Conservation (phyloP, 2,329 filamentous ascomycete genomes). For the Rutstroemia sp. region DNA sequence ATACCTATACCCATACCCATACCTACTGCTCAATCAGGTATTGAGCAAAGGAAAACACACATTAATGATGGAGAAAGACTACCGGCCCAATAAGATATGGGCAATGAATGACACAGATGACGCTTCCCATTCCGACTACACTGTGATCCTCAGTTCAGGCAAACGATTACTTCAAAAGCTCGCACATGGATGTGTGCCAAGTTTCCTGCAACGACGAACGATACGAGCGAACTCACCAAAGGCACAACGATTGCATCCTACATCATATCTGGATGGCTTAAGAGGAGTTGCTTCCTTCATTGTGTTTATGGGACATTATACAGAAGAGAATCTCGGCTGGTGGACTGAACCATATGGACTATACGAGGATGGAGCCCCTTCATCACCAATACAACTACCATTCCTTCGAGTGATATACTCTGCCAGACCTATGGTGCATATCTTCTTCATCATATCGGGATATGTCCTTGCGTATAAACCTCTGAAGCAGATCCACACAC, state of each 20-base stretch:
- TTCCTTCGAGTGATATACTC: conserved; percentile 38
- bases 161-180: conserved; percentile 19
- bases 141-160: conserved; percentile 16
- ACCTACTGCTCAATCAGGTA: conserved; percentile 2
- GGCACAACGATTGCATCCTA: conserved; percentile 29
- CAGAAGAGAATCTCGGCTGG: conserved; percentile 35
- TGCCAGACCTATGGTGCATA: conserved; percentile 41
- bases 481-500: conserved; percentile 34
- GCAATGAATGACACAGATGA: conserved; percentile 4
- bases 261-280: conserved; percentile 40
- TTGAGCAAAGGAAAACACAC: neutral
- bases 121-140: conserved; percentile 13
- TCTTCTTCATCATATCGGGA: conserved; percentile 46
- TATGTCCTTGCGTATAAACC: conserved; percentile 41
- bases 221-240: conserved; percentile 21
- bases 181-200: conserved; percentile 27
- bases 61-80: conserved; percentile 2
- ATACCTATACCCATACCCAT: too few relatives aligned
- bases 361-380: conserved; percentile 28
- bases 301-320: conserved; percentile 42
- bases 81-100: neutral
- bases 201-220: conserved; percentile 28
- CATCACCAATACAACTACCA: conserved; percentile 39
- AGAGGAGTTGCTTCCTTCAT: conserved; percentile 42
- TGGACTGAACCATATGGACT: conserved; percentile 27